These are phyloP conservation scores for Boletus huronensis DNA, from an alignment of 768 basidiomycete genomes.

Conservation along the genomic window DNA sequence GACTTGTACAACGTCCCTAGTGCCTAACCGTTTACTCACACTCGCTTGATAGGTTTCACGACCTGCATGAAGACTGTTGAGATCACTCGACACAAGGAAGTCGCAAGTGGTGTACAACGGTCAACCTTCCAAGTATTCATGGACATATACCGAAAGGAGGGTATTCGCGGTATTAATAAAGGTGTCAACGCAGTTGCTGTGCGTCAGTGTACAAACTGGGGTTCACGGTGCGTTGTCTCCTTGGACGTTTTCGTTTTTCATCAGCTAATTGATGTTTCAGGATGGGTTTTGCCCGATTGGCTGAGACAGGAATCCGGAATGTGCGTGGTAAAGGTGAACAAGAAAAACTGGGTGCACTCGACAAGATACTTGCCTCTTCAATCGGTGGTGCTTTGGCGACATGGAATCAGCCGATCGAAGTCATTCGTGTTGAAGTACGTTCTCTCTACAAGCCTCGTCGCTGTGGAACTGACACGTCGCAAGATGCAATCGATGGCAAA, in stretches of 20 bases:
- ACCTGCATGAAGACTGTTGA: conserved; percentile 99
- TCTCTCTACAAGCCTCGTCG: not conserved
- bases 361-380: conserved; percentile 86
- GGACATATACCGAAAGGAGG: conserved; percentile 92
- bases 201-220: conserved; percentile 92
- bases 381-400: conserved; percentile 94
- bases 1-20: not conserved
- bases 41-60: conserved; percentile 70
- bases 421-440: conserved; percentile 88
- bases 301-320: conserved; percentile 76
- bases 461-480: conserved; percentile 6
- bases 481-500: conserved; percentile 99
- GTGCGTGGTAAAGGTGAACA: conserved; percentile 74
- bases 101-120: conserved; percentile 76
- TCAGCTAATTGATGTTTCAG: conserved; percentile 37
- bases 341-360: conserved; percentile 68
- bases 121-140: conserved; percentile 93
- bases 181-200: conserved; percentile 95
- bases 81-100: conserved; percentile 94
- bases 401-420: conserved; percentile 99
- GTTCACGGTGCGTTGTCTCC: conserved; percentile 61
- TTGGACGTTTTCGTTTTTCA: not conserved
- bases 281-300: conserved; percentile 95
- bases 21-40: conserved; percentile 8
- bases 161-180: conserved; percentile 96